A percentile compares a stretch with the other conserved stretches of the same genome.
phyloP scores from a whole-genome alignment of 2,329 filamentous ascomycete species.

The Chalaropsis ovoidea region DNA sequence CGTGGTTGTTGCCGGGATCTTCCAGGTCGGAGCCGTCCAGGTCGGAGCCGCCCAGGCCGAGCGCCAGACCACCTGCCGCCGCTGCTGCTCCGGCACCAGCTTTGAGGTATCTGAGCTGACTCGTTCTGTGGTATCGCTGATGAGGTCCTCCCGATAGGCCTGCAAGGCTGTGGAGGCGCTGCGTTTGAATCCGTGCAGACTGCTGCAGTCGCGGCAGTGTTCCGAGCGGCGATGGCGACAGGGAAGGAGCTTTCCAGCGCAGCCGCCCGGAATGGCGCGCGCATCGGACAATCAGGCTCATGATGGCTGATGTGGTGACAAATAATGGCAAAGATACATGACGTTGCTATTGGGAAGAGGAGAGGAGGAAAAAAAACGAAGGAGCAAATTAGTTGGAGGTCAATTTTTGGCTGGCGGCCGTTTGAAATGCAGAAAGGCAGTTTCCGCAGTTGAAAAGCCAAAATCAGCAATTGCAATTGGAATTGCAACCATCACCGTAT shows the following conservation, averaged over 20 bases:
- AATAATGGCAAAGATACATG: conserved; percentile 8
- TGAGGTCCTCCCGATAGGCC: neutral
- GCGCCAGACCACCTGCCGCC: conserved; percentile 13
- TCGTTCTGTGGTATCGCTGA: neutral
- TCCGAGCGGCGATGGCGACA: neutral
- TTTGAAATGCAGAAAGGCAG: neutral
- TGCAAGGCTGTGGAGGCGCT: neutral
- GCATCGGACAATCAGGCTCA: conserved; percentile 23
- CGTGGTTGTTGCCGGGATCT: conserved; percentile 5
- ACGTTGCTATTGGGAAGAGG: neutral
- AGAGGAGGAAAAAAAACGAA: neutral
- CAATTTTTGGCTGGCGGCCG: neutral
- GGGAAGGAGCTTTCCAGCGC: neutral
- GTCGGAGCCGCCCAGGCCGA: neutral
- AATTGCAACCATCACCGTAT: neutral
- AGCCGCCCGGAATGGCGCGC: conserved; percentile 10
- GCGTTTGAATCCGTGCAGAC: neutral
- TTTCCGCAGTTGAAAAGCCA: neutral
- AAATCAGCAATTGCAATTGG: conserved; percentile 2
- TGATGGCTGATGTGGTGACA: conserved; percentile 11
- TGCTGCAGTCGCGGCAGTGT: neutral
- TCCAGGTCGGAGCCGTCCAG: neutral
- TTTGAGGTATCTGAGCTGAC: conserved; percentile 11
- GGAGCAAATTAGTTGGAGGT: neutral
- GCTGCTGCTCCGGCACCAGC: conserved; percentile 15